Base-by-base conservation (phyloP, 495 filamentous ascomycete genomes). In the Aspergillus kassunensis region DNA sequence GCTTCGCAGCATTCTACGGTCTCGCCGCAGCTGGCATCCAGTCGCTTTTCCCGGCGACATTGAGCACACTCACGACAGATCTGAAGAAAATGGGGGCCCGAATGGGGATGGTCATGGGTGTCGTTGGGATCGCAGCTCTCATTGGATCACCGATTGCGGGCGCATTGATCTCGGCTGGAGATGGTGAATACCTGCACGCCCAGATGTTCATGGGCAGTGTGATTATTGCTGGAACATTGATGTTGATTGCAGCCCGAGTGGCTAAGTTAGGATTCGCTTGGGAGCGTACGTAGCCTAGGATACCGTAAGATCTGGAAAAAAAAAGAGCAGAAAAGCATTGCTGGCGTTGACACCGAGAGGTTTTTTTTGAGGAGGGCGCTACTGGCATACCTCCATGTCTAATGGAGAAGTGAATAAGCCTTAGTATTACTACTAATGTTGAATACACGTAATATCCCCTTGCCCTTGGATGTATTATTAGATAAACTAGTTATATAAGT, bases 81-180 rank as follows among this genome's bases (percentile, higher is more conserved):
- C 52, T 84, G 59, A 76, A 78, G 23, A 90, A 88, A 64, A 74
- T 77, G 18, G 87, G 90, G 0, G 79, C 83, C 45, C 74, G 88
- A 12, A 84, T 90, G 76, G 90, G 89, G 6, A 91, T 93, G 87
- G 77, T 85, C 21, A 85, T 93, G 51, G 84, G 79, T n/a, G 81
- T 90, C 34, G 78, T 86, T 11, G 83, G 80, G 31, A 79, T 93
- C 43, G 88, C 89, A 0, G 78, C 78, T 19, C 68, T 93, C 23
- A 88, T 85, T 23, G 89, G 89, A 0, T 80, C 87, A 10, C 87
- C 90, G 3, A 82, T 95, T 52, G 86, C 82, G 0, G 90, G 89
- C 0, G 79, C 76, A 3, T 57, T 86, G 51, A 70, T 87, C 7
- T 61, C 78, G 57, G 57, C 59, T 3, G 69, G 67, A 31, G 65